Evolutionary conservation across 1,284 basidiomycete genomes (phyloP), one percentile per base, ranked within the genome.

Genomic region (Cystobasidium slooffiae): DNA sequence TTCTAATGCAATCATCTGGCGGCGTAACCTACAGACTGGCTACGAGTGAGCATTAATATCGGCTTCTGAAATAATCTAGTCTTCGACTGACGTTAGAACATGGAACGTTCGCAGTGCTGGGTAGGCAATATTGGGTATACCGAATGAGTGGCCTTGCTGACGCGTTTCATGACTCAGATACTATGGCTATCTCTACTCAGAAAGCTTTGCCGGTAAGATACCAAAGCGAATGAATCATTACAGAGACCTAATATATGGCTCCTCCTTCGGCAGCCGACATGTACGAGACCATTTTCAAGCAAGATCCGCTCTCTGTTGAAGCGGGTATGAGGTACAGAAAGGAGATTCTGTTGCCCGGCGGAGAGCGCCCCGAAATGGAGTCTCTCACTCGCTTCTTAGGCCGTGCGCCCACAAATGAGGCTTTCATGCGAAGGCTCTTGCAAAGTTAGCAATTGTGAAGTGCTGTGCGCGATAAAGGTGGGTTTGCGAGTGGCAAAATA

Each of bases 401-500:
- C 6, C 86, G 91, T 16, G 85, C 86, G 59, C 90, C 91, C 5
- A 90, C 90, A 78, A 88, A 88, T 75, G 87, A 90, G 22, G 91
- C 91, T 9, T 92, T 92, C 83, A 82, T 91, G 78, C 83, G 89
- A 78, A 87, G 88, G 14, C 72, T 83, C 16, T 76, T 81, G 47
- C 47, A 51, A 31, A 31, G 31, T 31, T 31, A 31, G 1, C 1
- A 31, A 31, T 2, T 1, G 31, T 31, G 31, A 5, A 31, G 31
- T 31, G 31, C 31, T 31, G 31, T 31, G 5, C 5, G 5, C 31
- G 31, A n/a, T 31, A 31, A 31, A 31, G 2, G 31, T 5, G 31
- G 31, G 31, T 31, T 31, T 31, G 31, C 31, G 5, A 31, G 31
- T 31, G 31, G 31, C 31, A 5, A 31, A 31, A 31, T 31, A 31